Evolutionary conservation across 225 moss, liverwort and hornwort genomes (phyloP).

Genomic region (Antitrichia curtipendula): DNA sequence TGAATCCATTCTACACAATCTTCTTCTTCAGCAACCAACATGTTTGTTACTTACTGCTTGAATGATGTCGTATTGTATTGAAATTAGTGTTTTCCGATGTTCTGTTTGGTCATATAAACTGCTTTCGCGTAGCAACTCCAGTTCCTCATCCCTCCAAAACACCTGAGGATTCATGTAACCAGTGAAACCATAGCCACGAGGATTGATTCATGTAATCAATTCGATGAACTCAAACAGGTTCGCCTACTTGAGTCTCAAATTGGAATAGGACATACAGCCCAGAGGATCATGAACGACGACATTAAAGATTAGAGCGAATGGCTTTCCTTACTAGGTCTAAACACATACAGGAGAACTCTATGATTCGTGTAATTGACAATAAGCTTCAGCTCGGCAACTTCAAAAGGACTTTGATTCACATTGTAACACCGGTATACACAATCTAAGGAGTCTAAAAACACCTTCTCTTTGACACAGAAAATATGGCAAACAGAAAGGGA

Average conservation of each 20-base stretch:
- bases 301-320: neutral
- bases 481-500: neutral
- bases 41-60: conserved; percentile 10
- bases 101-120: conserved; percentile 23
- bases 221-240: neutral
- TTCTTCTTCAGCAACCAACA: neutral
- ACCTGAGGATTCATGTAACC: conserved; percentile 6
- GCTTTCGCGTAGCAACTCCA: conserved; percentile 25
- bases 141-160: conserved; percentile 32
- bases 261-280: neutral
- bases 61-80: conserved; percentile 13
- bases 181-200: neutral
- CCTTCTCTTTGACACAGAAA: neutral
- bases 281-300: neutral
- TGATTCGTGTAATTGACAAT: neutral
- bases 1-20: neutral
- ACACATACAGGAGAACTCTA: neutral
- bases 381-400: neutral
- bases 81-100: conserved; percentile 18
- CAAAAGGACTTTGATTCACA: neutral
- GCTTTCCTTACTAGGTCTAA: neutral
- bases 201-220: too few species aligned
- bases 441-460: neutral
- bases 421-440: neutral
- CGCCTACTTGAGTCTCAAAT: neutral